Evolutionary conservation across 2,329 filamentous ascomycete genomes (phyloP), one percentile per base, ranked within the genome.

Genomic region (Coniochaeta hoffmannii): DNA sequence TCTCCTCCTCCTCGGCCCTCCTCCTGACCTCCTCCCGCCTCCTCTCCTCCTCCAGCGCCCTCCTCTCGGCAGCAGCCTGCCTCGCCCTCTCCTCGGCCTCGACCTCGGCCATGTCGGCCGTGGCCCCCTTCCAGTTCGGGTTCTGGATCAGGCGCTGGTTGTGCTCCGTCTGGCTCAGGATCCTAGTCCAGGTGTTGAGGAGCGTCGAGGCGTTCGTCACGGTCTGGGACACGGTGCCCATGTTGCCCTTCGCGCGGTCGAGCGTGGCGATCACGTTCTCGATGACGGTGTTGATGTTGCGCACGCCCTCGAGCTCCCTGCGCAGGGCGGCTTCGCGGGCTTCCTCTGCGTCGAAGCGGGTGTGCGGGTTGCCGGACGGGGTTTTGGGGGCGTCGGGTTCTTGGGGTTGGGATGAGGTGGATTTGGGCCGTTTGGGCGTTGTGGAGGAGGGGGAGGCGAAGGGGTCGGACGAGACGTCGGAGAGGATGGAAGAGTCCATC

Each of bases 131-230:
- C 91, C 93, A 99, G 57, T 84, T 78, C 1, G 90, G 89, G 66
- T 96, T 88, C 49, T 97, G 79, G 46, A 99, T 87, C 53, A 99
- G 77, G 24, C 94, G 86, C 70, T 97, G 92, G 68, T 96, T 97
- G 72, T 99, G 94, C 72, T 99, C 94, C 4, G 94, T 97, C 71
- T 99, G 94, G 7, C 90, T 94, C 12, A 99, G 82, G 61, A 99
- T 97, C 53, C 91, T 86, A 9, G 91, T 96, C 93, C 93, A 99
- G 15, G 92, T 96, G 64, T 95, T 91, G 31, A 99, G 84, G 14
- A 99, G 81, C 1, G 88, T 89, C 14, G 92, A 95, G 3, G 94
- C 91, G 55, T 92, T 93, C 61, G 82, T 81, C 41, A 97, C 91
- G 3, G 94, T 97, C 59, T 82, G 81, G 54, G 88, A 88, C 34